A percentile compares a stretch with the other conserved stretches of the same genome.
Conservation (phyloP, 139 green algal genomes). For the Helicosporidium sp. region DNA sequence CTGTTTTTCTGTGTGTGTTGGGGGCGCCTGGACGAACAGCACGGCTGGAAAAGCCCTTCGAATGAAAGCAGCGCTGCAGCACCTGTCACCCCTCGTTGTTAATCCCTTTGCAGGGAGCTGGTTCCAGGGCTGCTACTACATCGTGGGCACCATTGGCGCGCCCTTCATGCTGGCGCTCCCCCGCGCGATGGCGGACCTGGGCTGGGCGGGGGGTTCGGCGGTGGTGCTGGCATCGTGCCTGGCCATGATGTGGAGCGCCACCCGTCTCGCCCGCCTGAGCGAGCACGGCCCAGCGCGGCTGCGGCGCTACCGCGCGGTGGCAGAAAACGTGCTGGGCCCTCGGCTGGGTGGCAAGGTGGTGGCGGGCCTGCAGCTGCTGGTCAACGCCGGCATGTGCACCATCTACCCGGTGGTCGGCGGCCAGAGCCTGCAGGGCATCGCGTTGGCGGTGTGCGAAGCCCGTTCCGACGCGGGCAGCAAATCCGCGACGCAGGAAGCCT, state of each 20-base stretch:
- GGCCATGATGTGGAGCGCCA: conserved; percentile 2
- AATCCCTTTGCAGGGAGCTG: no score
- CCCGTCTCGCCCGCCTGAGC: conserved; percentile 1
- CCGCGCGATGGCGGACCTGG: conserved; percentile 2
- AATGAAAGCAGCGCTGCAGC: no score
- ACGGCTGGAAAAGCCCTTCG: no score
- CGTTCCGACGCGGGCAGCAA: background rate
- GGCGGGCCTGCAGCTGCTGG: conserved; percentile 2
- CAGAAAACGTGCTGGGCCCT: conserved; percentile 1
- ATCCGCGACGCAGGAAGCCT: no score
- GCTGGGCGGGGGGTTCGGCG: conserved; percentile 1
- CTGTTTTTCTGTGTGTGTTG: no score
- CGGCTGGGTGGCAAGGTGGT: background rate
- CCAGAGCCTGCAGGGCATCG: conserved; percentile 3
- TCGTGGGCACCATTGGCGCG: conserved; percentile 1
- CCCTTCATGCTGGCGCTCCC: conserved; percentile 9
- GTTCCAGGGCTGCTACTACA: conserved; percentile 1
- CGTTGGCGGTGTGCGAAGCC: background rate
- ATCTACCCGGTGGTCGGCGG: conserved; percentile 2
- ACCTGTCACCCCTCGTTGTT: no score
- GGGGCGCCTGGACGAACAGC: no score
- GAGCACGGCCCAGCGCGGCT: conserved; percentile 2
- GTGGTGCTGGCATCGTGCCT: background rate
- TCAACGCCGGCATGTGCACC: conserved; percentile 4
- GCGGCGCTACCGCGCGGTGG: conserved; percentile 2